phyloP scores from a whole-genome alignment of 805 yeast species.

The Suhomyces canberraensis region DNA sequence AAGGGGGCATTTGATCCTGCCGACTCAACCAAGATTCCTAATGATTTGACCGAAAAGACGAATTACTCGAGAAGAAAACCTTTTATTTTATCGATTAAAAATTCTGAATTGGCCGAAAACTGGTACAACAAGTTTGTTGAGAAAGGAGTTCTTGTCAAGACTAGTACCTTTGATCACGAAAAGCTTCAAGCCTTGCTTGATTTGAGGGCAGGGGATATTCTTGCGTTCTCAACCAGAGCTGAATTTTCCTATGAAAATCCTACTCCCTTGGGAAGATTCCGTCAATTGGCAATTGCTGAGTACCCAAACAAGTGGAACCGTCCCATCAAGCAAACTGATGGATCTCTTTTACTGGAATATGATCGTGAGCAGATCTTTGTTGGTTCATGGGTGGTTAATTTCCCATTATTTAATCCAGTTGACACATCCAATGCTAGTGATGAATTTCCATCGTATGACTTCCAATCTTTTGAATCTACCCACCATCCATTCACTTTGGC shows the following conservation, averaged over 20 bases:
- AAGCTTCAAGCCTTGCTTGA: constrained; percentile 27
- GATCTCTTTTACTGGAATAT: constrained; percentile 7
- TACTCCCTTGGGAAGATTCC: constrained; percentile 84
- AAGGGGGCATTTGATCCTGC: constrained; percentile 41
- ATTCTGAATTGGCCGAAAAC: constrained; percentile 30
- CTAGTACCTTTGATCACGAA: constrained; percentile 13
- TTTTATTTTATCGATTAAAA: constrained; percentile 47
- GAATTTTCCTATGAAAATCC: constrained; percentile 80
- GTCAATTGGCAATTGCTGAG: constrained; percentile 66
- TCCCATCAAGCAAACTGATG: constrained; percentile 15
- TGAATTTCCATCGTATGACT: constrained; percentile 63
- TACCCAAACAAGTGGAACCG: constrained; percentile 53
- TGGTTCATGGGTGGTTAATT: constrained; percentile 84
- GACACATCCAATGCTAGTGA: constrained; percentile 31
- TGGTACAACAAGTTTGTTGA: constrained; percentile 46
- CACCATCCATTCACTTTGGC: constrained; percentile 99
- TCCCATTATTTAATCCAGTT: constrained; percentile 84
- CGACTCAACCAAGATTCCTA: constrained; percentile 29
- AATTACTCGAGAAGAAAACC: constrained; percentile 61
- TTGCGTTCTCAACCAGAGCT: constrained; percentile 79
- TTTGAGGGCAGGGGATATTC: constrained; percentile 63
- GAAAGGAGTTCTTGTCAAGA: constrained; percentile 19
- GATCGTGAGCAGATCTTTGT: constrained; percentile 43
- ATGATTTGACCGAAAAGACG: constrained; percentile 32
- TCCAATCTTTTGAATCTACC: constrained; percentile 54